Conservation (phyloP, 352 stramenopile genomes). For the Phytophthora ramorum region DNA sequence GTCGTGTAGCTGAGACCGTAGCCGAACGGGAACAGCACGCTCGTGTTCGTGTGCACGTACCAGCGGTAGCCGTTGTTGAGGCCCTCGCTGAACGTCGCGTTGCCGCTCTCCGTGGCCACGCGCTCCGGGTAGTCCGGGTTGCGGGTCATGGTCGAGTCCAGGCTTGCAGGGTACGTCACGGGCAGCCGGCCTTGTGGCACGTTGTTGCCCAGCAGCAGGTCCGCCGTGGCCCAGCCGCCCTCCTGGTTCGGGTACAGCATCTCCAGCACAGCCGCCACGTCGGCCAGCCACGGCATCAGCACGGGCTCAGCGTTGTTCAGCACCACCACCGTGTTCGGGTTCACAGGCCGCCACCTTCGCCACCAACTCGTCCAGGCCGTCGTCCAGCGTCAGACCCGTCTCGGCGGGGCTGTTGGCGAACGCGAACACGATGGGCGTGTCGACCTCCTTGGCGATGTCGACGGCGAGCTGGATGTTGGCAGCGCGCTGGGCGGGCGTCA, state of each 20-base stretch:
- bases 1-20: constrained; percentile 41
- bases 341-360: constrained; percentile 34
- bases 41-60: constrained; percentile 40
- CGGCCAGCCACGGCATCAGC: constrained; percentile 39
- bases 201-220: constrained; percentile 39
- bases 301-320: constrained; percentile 42
- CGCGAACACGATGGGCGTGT: constrained; percentile 40
- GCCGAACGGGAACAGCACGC: constrained; percentile 42
- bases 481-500: constrained; percentile 35
- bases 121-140: constrained; percentile 39
- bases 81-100: constrained; percentile 42
- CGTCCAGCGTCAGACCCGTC: constrained; percentile 32
- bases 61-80: constrained; percentile 45
- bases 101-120: constrained; percentile 28
- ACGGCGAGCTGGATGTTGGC: constrained; percentile 41
- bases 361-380: constrained; percentile 37
- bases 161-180: constrained; percentile 35
- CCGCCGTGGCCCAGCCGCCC: constrained; percentile 39
- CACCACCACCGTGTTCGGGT: constrained; percentile 46
- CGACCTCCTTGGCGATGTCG: constrained; percentile 38
- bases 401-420: constrained; percentile 40
- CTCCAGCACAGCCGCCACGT: constrained; percentile 39
- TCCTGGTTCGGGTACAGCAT: constrained; percentile 49
- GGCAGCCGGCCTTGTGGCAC: constrained; percentile 38
- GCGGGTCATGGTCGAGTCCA: constrained; percentile 37